Evolutionary conservation across 1,284 basidiomycete species (phyloP), one percentile per base, ranked within the genome.

Genomic region (Inonotus hispidus): DNA sequence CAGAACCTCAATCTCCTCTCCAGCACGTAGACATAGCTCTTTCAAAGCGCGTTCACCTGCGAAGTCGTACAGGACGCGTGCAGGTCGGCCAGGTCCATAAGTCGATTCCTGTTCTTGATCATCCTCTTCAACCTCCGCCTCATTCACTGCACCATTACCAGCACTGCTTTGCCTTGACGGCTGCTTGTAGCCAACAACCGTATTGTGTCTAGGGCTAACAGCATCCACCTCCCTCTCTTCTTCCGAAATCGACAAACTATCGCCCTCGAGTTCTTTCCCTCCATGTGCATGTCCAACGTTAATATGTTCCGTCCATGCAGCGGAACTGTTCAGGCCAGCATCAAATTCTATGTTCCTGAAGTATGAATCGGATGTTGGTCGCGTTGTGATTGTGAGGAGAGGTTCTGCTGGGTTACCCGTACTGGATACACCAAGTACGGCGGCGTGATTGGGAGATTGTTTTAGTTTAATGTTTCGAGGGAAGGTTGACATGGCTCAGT

Each of bases 311-410:
- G 86, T 86, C 88, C 88, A 91, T 5, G 86, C 88, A 1, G 78
- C 72, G 0, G 89, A 91, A 3, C 86, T 79, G 71, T 91, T 89
- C 70, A 91, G 78, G 1, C 89, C 88, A 4, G 84, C 82, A 70
- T 90, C 89, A 67, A 90, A 90, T 16, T 43, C 41, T 7, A 43
- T n/a, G 41, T 43, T 43, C 41, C 19, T 43, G 16, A 43, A 43
- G 58, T 83, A 25, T 14, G 57, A 59, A 7, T 52, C 50, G 29
- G 50, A 52, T 6, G 58, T 59, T 5, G 50, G 37, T 14, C 58
- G 58, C 29, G 50, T 50, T 32, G 32, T 8, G 8, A 32, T 8
- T 4, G 32, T 43, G 16, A 53, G 38, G 11, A 45, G 23, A 7
- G 58, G 58, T 37, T 53, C 27, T 10, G 52, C 55, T n/a, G 35